These are phyloP conservation scores for Oryza glumipatula DNA, from an alignment of 176 grass and related monocot species.

Conservation along the genomic window DNA sequence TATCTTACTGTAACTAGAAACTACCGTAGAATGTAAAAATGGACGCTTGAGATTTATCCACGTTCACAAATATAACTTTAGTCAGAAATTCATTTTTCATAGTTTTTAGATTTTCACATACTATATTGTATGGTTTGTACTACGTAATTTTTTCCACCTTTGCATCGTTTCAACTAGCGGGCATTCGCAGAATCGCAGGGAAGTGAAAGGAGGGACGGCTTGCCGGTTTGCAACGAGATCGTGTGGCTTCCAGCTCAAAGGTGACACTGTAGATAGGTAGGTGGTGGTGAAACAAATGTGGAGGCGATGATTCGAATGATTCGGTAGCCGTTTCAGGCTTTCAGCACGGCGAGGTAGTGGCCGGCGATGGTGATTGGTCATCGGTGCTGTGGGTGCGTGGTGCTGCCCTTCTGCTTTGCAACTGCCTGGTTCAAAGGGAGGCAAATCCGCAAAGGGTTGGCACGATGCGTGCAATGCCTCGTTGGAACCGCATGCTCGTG, in stretches of 20 bases:
- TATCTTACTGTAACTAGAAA: no score
- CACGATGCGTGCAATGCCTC: background rate
- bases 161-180: background rate
- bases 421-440: background rate
- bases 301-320: background rate
- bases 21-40: no score
- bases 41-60: no score
- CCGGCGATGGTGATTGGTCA: background rate
- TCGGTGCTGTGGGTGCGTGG: background rate
- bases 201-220: background rate
- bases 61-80: no score
- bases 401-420: background rate
- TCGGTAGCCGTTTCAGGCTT: background rate
- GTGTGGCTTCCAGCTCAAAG: background rate
- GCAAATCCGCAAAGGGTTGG: background rate
- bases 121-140: no score
- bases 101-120: no score
- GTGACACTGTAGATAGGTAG: background rate
- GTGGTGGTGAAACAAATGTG: background rate
- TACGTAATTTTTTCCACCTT: no score
- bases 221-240: background rate
- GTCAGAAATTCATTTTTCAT: no score
- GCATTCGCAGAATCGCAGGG: background rate
- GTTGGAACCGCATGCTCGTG: no score
- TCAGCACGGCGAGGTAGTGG: background rate